Evolutionary conservation across 1,284 basidiomycete species (phyloP), one percentile per base, ranked within the genome.

Genomic region (Rhodotorula glutinis): DNA sequence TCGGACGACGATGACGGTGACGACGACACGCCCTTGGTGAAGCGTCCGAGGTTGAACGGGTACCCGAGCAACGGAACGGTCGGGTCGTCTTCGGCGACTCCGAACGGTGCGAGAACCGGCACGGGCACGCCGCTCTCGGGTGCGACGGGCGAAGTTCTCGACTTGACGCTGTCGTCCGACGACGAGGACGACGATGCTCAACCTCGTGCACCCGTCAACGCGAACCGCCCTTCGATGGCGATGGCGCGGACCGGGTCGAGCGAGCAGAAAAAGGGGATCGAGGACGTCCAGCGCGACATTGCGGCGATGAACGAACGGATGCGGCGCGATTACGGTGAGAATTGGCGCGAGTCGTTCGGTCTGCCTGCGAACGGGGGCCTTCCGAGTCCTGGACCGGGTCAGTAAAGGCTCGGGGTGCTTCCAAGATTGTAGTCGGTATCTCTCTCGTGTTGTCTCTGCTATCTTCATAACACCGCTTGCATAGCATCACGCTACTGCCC

Each of bases 21-120:
- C 25, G 47, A 13, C 7, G 53, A 0, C 25, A 54, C 57, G 44
- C 85, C 85, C 7, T 82, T 84, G 61, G 88, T 89, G 38, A 89
- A 88, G 76, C 82, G 85, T 69, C 87, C 89, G 74, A 77, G 89
- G 47, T 88, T 87, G 7, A 83, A 85, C 23, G 85, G 86, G 81
- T 85, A n/a, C 85, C 86, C 9, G 82, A 19, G n/a, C n/a, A 25
- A 17, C 49, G 49, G 49, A 17, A 27, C 25, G 14, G 49, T 21
- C 9, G 41, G 40, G 56, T 23, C 27, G 44, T 25, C 54, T 54
- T 55, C 33, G 19, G 5, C 56, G 46, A 21, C 53, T 16, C 43
- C 43, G 43, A 44, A 44, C 23, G 38, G 38, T 14, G 53, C 19
- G 4, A 16, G 53, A 21, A 30, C 33, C 29, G 46, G 60, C 17